Percentiles rank a stretch among this genome's conserved stretches.
These are phyloP conservation scores for Arachis monticola DNA, from an alignment of 331 rosid genomes.

Conservation along the genomic window DNA sequence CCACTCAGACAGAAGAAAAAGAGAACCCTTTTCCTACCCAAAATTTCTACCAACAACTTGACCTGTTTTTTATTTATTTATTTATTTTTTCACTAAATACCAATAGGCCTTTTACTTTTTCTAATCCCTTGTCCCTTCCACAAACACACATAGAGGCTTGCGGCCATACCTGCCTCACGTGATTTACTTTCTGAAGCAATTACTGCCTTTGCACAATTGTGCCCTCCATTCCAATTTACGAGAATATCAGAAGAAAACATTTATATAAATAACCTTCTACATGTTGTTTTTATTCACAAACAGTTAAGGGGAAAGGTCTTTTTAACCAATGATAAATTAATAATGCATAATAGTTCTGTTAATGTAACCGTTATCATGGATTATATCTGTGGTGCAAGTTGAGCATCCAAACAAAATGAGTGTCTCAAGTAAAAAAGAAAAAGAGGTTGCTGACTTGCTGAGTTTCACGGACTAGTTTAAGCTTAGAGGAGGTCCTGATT, in stretches of 20 bases:
- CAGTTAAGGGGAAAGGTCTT: too few relatives aligned
- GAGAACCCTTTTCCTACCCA: slow-evolving; percentile 36
- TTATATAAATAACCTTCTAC: too few relatives aligned
- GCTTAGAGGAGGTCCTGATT: slow-evolving; percentile 7
- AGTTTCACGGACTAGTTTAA: slow-evolving; percentile 60
- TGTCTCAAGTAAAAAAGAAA: not conserved
- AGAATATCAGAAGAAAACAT: not conserved
- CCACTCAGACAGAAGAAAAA: slow-evolving; percentile 2
- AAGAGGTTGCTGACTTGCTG: slow-evolving; percentile 25
- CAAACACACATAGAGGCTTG: slow-evolving; percentile 23
- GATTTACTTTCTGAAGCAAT: slow-evolving; percentile 34
- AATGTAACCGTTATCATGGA: not conserved
- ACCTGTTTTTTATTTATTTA: too few relatives aligned
- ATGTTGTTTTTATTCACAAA: too few relatives aligned
- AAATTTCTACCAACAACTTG: slow-evolving; percentile 17
- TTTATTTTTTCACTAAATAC: too few relatives aligned
- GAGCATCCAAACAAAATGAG: slow-evolving; percentile 46
- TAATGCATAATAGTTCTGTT: too few relatives aligned
- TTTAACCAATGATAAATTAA: too few relatives aligned
- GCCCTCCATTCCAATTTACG: slow-evolving; percentile 16
- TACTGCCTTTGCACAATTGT: not conserved
- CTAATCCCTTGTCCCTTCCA: not conserved
- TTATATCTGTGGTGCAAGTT: slow-evolving; percentile 20
- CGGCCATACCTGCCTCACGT: slow-evolving; percentile 37
- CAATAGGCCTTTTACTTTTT: too few relatives aligned